phyloP scores from a whole-genome alignment of 2,329 filamentous ascomycete species.

The Thelonectria olida region DNA sequence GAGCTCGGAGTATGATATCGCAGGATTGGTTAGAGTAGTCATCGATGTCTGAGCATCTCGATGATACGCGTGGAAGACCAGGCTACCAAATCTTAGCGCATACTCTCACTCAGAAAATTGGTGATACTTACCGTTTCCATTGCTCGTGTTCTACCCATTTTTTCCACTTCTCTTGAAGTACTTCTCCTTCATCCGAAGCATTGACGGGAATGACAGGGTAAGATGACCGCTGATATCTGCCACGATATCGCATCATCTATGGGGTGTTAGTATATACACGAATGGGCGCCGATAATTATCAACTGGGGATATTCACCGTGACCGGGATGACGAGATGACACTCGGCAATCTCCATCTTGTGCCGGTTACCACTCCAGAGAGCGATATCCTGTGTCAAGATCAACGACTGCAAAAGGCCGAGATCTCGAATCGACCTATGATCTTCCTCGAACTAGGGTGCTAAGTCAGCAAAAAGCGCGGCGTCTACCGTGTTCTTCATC shows the following conservation, averaged over 20 bases:
- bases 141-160: constrained; percentile 72
- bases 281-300: background rate
- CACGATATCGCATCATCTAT: constrained; percentile 64
- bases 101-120: background rate
- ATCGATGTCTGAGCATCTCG: constrained; percentile 75
- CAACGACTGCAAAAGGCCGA: constrained; percentile 60
- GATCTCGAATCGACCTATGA: constrained; percentile 55
- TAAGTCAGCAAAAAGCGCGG: constrained; percentile 9
- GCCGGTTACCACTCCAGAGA: constrained; percentile 63
- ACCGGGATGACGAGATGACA: constrained; percentile 57
- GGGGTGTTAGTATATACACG: constrained; percentile 27
- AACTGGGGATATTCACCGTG: constrained; percentile 47
- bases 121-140: constrained; percentile 64
- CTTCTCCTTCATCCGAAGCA: constrained; percentile 63
- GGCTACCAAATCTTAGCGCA: constrained; percentile 46
- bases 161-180: constrained; percentile 71
- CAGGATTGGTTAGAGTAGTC: constrained; percentile 69
- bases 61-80: constrained; percentile 72
- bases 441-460: constrained; percentile 58
- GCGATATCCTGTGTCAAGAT: constrained; percentile 60
- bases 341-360: constrained; percentile 67
- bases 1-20: constrained; percentile 75
- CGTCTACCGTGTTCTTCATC: background rate
- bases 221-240: constrained; percentile 65
- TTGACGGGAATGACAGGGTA: constrained; percentile 61